Base-by-base conservation (phyloP, 2,329 filamentous ascomycete genomes). In the Paracorniculantispora psalliotae region DNA sequence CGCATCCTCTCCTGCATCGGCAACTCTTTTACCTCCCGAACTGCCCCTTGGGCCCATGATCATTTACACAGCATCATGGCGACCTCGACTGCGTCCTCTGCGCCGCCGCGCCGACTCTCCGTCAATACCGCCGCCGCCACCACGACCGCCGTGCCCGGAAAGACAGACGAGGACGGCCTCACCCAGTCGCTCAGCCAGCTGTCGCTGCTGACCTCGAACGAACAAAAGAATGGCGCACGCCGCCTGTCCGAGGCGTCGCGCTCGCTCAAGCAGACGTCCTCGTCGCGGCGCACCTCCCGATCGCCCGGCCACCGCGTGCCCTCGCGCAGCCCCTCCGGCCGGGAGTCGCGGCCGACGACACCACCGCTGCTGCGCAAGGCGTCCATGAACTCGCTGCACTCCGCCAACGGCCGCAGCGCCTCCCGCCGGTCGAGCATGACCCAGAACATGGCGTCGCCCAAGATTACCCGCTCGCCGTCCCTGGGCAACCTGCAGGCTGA, bases 361-460 rank as follows among this genome's bases (percentile, higher is more conserved):
- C 81, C 82, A 1, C 74, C 76, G 0, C 71, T 86, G 6, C 69
- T 82, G 41, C 77, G 81, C 28, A 85, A 85, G 65, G 76, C 82
- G 1, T 86, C 83, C 2, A 78, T 78, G 63, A 84, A 79, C 68
- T 85, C 83, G 33, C 70, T 86, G 41, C 79, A 77, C 63, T 83
- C 81, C 1, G 72, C 72, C 25, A 79, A 72, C 63, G 77, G 76
- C 53, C 69, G 70, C 19, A 70, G 68, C 3, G 65, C 75, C 10
- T 77, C 79, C 2, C 78, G 82, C 39, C 77, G 80, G 35, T 73
- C 78, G 12, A 83, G 81, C 64, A 75, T 77, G 13, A 72, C 70
- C 53, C 75, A 77, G 62, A 68, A 77, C 23, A 66, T 75, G n/a
- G n/a, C n/a, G 44, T 80, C 80, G 17, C 76, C 80, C 3, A 71